A percentile compares a stretch with the other conserved stretches of the same genome.
These are phyloP conservation scores for Jaapia argillacea DNA, from an alignment of 768 basidiomycete genomes.

Conservation along the genomic window DNA sequence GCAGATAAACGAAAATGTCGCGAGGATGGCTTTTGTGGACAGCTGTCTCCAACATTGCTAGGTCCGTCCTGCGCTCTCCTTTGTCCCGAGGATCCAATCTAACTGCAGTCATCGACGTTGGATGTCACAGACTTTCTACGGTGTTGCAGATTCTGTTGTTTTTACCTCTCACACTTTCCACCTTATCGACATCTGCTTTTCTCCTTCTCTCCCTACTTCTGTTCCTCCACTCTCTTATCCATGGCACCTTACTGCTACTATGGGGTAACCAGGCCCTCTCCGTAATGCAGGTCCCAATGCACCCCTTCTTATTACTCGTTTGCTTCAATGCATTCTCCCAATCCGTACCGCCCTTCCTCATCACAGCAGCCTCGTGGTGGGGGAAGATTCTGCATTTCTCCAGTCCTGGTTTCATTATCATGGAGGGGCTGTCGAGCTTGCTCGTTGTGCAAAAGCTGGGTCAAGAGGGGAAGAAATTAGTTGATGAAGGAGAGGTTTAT, in stretches of 20 bases:
- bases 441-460: slow-evolving; percentile 77
- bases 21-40: slow-evolving; percentile 10
- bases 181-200: slow-evolving; percentile 71
- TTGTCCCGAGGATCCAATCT: too few species aligned
- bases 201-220: slow-evolving; percentile 73
- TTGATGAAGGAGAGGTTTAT: slow-evolving; percentile 61
- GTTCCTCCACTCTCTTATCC: slow-evolving; percentile 67
- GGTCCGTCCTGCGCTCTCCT: slow-evolving; percentile 5
- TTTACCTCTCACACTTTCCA: slow-evolving; percentile 76
- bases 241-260: slow-evolving; percentile 66
- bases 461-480: slow-evolving; percentile 63
- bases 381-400: slow-evolving; percentile 58
- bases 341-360: slow-evolving; percentile 45
- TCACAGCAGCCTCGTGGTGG: slow-evolving; percentile 59
- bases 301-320: slow-evolving; percentile 77
- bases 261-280: slow-evolving; percentile 66
- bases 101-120: slow-evolving; percentile 4
- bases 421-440: slow-evolving; percentile 80
- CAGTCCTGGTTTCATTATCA: slow-evolving; percentile 68
- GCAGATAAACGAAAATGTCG: slow-evolving; percentile 1
- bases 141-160: slow-evolving; percentile 75
- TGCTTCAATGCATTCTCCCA: slow-evolving; percentile 80
- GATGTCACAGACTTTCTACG: slow-evolving; percentile 49
- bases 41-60: slow-evolving; percentile 10
- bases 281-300: slow-evolving; percentile 77